Conservation (phyloP, 2,329 filamentous ascomycete genomes). For the Phyllosticta capitalensis region DNA sequence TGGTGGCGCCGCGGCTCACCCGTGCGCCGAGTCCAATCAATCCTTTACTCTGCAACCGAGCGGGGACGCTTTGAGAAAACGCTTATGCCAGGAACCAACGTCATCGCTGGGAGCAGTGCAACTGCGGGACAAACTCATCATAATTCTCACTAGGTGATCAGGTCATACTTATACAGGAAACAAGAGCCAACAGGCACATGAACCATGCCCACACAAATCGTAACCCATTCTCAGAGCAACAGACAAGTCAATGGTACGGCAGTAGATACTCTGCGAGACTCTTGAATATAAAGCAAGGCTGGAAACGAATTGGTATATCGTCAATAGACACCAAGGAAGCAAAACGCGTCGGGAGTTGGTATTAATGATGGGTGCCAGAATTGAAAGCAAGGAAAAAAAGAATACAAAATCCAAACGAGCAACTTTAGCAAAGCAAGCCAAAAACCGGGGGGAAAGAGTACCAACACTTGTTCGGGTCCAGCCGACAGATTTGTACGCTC, state of each 20-base stretch:
- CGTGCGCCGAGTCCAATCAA: no score
- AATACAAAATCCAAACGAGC: conserved; percentile 5
- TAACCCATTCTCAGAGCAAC: not conserved
- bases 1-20: not conserved
- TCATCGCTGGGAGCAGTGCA: not conserved
- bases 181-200: not conserved
- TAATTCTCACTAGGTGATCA: not conserved
- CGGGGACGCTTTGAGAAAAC: no score
- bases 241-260: not conserved
- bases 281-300: not conserved
- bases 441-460: conserved; percentile 8
- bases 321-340: conserved; percentile 8
- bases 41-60: no score
- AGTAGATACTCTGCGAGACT: not conserved
- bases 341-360: conserved; percentile 4
- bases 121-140: not conserved
- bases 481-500: conserved; percentile 8
- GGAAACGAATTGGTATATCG: conserved; percentile 8
- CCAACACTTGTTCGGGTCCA: conserved; percentile 11
- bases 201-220: not conserved
- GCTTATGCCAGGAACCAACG: not conserved
- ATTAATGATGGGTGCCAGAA: conserved; percentile 9
- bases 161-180: not conserved
- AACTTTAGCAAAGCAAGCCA: not conserved
- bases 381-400: not conserved